phyloP scores from a whole-genome alignment of 192 early-diverging fungal genomes.

The Spizellomyces sp. region DNA sequence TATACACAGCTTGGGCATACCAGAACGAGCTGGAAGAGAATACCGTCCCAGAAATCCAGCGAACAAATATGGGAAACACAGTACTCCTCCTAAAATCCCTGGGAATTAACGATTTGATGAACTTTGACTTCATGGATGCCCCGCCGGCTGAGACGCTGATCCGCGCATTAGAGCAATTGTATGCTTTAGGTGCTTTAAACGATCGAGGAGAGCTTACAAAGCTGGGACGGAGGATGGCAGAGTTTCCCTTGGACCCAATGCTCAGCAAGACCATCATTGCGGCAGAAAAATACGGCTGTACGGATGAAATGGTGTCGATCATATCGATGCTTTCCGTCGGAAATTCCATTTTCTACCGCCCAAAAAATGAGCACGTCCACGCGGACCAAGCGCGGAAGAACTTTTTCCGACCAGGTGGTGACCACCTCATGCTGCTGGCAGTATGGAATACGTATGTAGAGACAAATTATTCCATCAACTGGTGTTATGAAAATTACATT shows the following conservation, averaged over 20 bases:
- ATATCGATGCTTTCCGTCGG: constrained; percentile 90
- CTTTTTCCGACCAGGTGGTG: constrained; percentile 89
- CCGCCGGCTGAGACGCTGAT: constrained; percentile 91
- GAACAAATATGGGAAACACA: constrained; percentile 88
- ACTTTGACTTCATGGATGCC: constrained; percentile 98
- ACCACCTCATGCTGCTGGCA: constrained; percentile 88
- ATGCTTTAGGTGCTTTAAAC: constrained; percentile 90
- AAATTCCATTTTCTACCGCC: constrained; percentile 54
- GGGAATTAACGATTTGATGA: constrained; percentile 87
- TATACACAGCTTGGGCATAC: constrained; percentile 94
- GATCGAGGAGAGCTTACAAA: constrained; percentile 93
- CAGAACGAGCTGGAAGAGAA: constrained; percentile 93
- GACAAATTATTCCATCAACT: constrained; percentile 88
- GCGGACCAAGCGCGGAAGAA: constrained; percentile 92
- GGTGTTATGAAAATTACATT: constrained; percentile 98
- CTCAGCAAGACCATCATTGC: constrained; percentile 89
- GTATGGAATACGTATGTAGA: constrained; percentile 84
- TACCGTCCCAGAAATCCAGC: constrained; percentile 96
- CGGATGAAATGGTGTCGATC: constrained; percentile 89
- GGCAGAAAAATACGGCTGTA: constrained; percentile 90
- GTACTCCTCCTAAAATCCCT: constrained; percentile 94
- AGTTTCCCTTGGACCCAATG: constrained; percentile 97
- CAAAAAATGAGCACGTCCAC: constrained; percentile 88
- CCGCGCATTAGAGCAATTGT: constrained; percentile 92
- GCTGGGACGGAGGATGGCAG: constrained; percentile 95